phyloP scores from a whole-genome alignment of 2,329 filamentous ascomycete genomes.

The Exophiala viscosa region DNA sequence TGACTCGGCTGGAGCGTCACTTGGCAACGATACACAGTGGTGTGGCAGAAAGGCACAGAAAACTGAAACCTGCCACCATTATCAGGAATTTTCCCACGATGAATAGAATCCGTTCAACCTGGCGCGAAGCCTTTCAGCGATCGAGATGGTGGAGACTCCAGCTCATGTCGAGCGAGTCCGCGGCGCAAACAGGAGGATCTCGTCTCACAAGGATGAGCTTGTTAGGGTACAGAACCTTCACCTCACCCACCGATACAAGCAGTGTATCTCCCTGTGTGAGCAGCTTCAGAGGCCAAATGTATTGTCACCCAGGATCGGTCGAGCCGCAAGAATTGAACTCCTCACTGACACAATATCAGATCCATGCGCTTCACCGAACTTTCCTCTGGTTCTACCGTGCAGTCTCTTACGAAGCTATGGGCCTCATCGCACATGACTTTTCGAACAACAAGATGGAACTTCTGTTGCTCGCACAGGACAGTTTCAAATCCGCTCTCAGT shows the following conservation, averaged over 20 bases:
- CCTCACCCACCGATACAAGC: constrained; percentile 20
- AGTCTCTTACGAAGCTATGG: constrained; percentile 26
- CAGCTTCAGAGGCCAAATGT: constrained; percentile 15
- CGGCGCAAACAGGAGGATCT: constrained; percentile 4
- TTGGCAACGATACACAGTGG: not conserved
- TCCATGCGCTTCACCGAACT: constrained; percentile 23
- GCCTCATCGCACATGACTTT: constrained; percentile 25
- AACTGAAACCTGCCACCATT: not conserved
- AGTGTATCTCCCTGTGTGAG: constrained; percentile 23
- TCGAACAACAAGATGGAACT: constrained; percentile 25
- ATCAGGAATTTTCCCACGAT: not conserved
- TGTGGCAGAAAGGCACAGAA: not conserved
- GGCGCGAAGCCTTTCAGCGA: not conserved
- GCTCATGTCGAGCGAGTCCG: constrained; percentile 1
- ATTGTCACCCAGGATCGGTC: not conserved
- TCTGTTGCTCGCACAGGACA: constrained; percentile 22
- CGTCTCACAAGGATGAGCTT: constrained; percentile 15
- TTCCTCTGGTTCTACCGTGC: constrained; percentile 29
- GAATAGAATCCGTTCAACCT: not conserved
- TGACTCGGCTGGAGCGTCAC: not conserved
- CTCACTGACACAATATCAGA: constrained; percentile 3
- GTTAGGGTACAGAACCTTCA: constrained; percentile 19
- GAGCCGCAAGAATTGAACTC: not conserved
- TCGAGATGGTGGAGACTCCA: constrained; percentile 2
- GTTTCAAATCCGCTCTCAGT: constrained; percentile 18